Evolutionary conservation across 148 eudicot species (phyloP).

Genomic region (Vaccinium vitisidaea): DNA sequence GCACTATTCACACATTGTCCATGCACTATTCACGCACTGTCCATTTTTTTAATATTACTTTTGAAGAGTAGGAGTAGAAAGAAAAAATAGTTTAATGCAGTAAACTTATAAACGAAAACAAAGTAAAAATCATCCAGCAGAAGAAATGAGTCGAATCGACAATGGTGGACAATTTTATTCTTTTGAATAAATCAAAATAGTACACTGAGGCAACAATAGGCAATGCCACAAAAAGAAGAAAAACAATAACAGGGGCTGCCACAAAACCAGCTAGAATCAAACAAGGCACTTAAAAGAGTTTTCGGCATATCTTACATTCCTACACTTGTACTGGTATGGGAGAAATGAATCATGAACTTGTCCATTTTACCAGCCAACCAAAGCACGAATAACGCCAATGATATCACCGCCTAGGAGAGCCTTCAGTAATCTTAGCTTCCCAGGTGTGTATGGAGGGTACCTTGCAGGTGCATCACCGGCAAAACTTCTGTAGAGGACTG

Average conservation of each 20-base stretch:
- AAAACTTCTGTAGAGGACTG: constrained; percentile 59
- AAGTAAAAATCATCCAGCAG: background rate
- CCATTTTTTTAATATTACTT: too few relatives aligned
- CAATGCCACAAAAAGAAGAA: background rate
- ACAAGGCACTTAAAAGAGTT: background rate
- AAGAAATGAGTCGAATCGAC: background rate
- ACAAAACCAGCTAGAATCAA: background rate
- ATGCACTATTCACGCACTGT: too few relatives aligned
- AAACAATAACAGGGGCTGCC: background rate
- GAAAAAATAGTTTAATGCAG: too few relatives aligned
- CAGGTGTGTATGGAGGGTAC: constrained; percentile 73
- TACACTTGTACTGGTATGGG: background rate
- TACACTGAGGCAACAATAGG: background rate
- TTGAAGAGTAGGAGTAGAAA: too few relatives aligned
- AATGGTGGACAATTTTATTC: background rate
- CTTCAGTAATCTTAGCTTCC: constrained; percentile 53
- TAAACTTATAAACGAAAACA: background rate
- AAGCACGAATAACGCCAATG: constrained; percentile 50
- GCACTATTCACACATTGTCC: too few relatives aligned
- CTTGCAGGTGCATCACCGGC: constrained; percentile 60
- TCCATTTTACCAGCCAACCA: constrained; percentile 19
- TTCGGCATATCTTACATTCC: background rate
- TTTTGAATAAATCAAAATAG: background rate
- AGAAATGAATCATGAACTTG: background rate
- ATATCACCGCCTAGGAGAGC: constrained; percentile 56